Evolutionary conservation across 1,284 basidiomycete species (phyloP).

Genomic region (Boletus mariae): DNA sequence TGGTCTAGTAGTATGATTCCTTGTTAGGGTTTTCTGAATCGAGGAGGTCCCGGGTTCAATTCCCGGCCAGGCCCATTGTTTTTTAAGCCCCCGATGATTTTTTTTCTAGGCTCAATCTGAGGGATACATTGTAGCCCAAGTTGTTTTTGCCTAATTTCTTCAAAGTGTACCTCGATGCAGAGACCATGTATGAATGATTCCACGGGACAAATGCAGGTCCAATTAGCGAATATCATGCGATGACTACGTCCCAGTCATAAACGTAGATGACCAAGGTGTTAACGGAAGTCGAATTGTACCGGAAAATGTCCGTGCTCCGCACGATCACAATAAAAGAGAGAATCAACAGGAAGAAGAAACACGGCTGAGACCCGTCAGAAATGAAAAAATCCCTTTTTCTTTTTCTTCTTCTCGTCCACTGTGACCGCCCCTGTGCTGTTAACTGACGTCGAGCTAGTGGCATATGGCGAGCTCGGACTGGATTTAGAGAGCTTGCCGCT

Average conservation of each 20-base stretch:
- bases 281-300: background rate
- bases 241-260: background rate
- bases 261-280: background rate
- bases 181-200: too few relatives aligned
- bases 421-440: conserved; percentile 37
- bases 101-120: background rate
- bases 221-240: conserved; percentile 23
- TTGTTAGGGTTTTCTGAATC: conserved; percentile 41
- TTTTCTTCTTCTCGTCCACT: conserved; percentile 57
- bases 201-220: background rate
- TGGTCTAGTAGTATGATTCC: conserved; percentile 59
- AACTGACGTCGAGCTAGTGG: conserved; percentile 46
- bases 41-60: background rate
- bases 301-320: background rate
- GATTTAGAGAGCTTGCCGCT: conserved; percentile 35
- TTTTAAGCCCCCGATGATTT: background rate
- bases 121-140: too few relatives aligned
- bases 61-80: conserved; percentile 5
- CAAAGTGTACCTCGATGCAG: too few relatives aligned
- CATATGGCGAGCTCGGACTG: conserved; percentile 41
- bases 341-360: background rate
- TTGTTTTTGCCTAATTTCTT: too few relatives aligned
- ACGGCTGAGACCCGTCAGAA: conserved; percentile 39
- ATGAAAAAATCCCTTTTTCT: conserved; percentile 76
- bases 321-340: background rate